These are phyloP conservation scores for Penicillium sp. DNA, from an alignment of 2,329 filamentous ascomycete genomes.

Conservation along the genomic window DNA sequence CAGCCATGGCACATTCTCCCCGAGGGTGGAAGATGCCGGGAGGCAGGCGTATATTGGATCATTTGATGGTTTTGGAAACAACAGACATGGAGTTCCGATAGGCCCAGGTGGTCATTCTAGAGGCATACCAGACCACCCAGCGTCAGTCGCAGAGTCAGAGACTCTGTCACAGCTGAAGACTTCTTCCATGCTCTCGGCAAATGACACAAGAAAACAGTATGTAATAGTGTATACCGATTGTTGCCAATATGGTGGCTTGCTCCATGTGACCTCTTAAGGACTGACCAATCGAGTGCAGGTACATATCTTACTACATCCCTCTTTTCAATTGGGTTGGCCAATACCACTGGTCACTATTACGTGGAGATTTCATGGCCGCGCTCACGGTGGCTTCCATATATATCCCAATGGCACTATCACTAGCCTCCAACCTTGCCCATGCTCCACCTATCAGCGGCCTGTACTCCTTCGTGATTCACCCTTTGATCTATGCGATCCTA, in stretches of 20 bases:
- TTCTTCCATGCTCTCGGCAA: constrained; percentile 73
- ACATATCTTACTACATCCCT: constrained; percentile 89
- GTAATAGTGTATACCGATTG: constrained; percentile 29
- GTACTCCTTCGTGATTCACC: constrained; percentile 92
- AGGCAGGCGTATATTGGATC: constrained; percentile 45
- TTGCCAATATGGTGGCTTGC: constrained; percentile 3
- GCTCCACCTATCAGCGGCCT: constrained; percentile 91
- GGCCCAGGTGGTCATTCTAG: constrained; percentile 23
- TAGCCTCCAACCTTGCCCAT: constrained; percentile 88
- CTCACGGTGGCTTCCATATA: constrained; percentile 99
- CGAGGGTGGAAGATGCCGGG: constrained; percentile 60
- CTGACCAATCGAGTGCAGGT: constrained; percentile 54
- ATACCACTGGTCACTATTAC: constrained; percentile 78
- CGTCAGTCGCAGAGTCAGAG: constrained; percentile 57
- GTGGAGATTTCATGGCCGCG: constrained; percentile 83
- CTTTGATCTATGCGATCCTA: constrained; percentile 84
- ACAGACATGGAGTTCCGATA: constrained; percentile 34
- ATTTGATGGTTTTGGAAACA: constrained; percentile 27
- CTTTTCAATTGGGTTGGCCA: constrained; percentile 87
- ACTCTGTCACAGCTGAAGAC: constrained; percentile 69
- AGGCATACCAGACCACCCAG: constrained; percentile 44
- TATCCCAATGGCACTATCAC: constrained; percentile 92
- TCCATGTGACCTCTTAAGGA: not conserved
- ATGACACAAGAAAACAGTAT: constrained; percentile 72
- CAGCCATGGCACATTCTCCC: constrained; percentile 76